These are phyloP conservation scores for Ambrosia artemisiifolia DNA, from an alignment of 129 eudicot species.

Conservation along the genomic window DNA sequence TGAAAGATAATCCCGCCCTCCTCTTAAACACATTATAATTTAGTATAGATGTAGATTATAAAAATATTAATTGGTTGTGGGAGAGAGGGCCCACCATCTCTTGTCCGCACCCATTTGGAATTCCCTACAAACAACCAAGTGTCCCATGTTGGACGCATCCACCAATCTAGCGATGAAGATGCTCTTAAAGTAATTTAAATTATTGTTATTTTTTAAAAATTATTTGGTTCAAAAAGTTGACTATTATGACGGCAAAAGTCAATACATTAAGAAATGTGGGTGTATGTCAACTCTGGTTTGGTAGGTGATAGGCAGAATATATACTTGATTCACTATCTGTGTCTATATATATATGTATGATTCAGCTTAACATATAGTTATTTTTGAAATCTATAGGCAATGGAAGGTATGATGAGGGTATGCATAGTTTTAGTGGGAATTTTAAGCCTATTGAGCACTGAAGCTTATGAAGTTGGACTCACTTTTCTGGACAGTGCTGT, in stretches of 20 bases:
- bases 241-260: slow-evolving; percentile 6
- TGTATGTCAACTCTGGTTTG: slow-evolving; percentile 8
- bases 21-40: too few species aligned
- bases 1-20: too few species aligned
- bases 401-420: slow-evolving; percentile 45
- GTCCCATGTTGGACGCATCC: too few species aligned
- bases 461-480: slow-evolving; percentile 61
- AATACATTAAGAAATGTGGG: slow-evolving; percentile 6
- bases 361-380: neutral
- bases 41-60: too few species aligned
- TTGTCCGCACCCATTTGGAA: neutral
- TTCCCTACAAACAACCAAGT: too few species aligned
- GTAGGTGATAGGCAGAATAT: neutral
- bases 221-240: neutral
- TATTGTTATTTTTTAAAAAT: too few species aligned
- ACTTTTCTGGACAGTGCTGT: slow-evolving; percentile 75
- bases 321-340: neutral
- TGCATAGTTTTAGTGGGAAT: slow-evolving; percentile 28
- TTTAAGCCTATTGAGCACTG: slow-evolving; percentile 41
- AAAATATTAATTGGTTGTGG: too few species aligned
- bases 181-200: too few species aligned
- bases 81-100: neutral
- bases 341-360: neutral
- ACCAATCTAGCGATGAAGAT: too few species aligned
- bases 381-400: slow-evolving; percentile 1